These are phyloP conservation scores for Ascochyta koolunga DNA, from an alignment of 2,329 filamentous ascomycete species.

Conservation along the genomic window DNA sequence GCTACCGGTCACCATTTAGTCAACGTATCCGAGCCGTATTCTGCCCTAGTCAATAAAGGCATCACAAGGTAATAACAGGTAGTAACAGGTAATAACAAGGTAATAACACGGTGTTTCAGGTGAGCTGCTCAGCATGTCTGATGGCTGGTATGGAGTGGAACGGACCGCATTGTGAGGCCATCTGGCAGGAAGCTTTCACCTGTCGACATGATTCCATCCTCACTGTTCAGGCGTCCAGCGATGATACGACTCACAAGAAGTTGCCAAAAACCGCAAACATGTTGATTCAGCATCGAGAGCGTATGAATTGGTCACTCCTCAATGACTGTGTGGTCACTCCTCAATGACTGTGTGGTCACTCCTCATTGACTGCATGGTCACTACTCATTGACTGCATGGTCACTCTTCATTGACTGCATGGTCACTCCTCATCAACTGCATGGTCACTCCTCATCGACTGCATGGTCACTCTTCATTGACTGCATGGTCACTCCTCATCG, in stretches of 20 bases:
- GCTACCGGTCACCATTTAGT: conserved; percentile 28
- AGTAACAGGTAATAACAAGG: too few relatives aligned
- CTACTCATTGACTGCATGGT: too few relatives aligned
- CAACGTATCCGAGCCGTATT: not conserved
- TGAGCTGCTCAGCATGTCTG: not conserved
- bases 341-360: too few relatives aligned
- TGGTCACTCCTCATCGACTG: too few relatives aligned
- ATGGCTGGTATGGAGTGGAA: not conserved
- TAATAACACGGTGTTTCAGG: not conserved
- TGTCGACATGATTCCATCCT: conserved; percentile 11
- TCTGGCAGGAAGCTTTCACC: conserved; percentile 19
- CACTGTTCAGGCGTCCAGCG: conserved; percentile 7
- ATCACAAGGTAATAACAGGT: too few relatives aligned
- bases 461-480: too few relatives aligned
- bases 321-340: too few relatives aligned
- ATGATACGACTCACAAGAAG: not conserved
- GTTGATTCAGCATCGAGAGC: not conserved
- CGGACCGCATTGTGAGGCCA: conserved; percentile 13
- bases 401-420: too few relatives aligned
- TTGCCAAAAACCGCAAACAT: not conserved
- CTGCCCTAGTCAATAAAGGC: not conserved
- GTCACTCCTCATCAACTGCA: too few relatives aligned
- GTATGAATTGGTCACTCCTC: too few relatives aligned
- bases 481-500: too few relatives aligned
- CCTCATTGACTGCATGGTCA: too few relatives aligned